Conservation (phyloP, 106 monocot genomes). For the Platanthera guangdongensis region DNA sequence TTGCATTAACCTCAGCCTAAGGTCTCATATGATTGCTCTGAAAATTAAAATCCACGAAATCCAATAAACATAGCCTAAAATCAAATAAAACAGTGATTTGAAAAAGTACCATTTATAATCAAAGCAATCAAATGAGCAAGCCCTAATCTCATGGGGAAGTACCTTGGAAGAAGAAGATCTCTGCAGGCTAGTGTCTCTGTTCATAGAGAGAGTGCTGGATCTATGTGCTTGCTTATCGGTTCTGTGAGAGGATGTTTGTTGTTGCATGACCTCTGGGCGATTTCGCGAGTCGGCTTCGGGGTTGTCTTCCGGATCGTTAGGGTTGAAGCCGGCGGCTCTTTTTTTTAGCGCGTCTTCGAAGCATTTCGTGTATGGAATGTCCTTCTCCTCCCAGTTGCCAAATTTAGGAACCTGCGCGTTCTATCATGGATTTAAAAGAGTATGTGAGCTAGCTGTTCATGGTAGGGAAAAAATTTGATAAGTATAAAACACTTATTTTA, state of each 20-base stretch:
- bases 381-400: constrained; percentile 26
- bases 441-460: not conserved
- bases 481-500: no score
- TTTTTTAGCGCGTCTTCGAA: constrained; percentile 28
- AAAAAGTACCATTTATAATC: no score
- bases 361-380: constrained; percentile 22
- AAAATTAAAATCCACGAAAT: no score
- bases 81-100: no score
- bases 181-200: no score
- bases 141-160: no score
- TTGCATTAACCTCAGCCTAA: no score
- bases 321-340: constrained; percentile 20
- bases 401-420: not conserved
- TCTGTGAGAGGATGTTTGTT: not conserved
- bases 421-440: not conserved
- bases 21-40: no score
- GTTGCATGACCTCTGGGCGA: not conserved
- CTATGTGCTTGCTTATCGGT: not conserved
- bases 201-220: not conserved
- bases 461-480: no score
- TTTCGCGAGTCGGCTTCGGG: constrained; percentile 13
- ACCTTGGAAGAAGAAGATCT: no score
- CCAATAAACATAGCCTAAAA: no score
- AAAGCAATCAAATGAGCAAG: no score
- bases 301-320: constrained; percentile 32